Conservation (phyloP, 768 basidiomycete species). For the Russula griseocarnosa region DNA sequence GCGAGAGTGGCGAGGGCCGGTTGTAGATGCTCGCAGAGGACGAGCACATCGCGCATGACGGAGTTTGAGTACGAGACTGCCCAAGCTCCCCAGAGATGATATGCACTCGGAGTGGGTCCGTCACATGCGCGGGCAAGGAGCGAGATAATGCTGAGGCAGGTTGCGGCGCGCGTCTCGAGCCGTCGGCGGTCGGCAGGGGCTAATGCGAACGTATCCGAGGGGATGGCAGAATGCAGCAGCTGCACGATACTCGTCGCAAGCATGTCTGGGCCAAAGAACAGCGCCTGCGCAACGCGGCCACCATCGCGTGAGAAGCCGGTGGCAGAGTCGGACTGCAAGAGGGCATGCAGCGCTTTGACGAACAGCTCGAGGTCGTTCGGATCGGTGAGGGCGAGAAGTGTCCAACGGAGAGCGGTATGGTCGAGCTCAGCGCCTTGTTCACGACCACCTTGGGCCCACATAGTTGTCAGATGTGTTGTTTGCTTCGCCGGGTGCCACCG, state of each 20-base stretch:
- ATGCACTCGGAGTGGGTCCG: neutral
- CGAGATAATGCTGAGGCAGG: conserved; percentile 7
- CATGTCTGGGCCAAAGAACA: conserved; percentile 19
- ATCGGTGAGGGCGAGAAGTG: conserved; percentile 12
- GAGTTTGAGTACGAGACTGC: conserved; percentile 10
- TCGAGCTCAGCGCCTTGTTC: conserved; percentile 15
- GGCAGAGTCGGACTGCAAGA: conserved; percentile 13
- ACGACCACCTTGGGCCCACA: conserved; percentile 2
- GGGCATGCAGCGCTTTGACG: conserved; percentile 8
- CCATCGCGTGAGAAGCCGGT: neutral
- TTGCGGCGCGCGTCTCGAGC: conserved; percentile 9
- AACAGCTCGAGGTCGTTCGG: conserved; percentile 17
- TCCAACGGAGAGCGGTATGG: conserved; percentile 23
- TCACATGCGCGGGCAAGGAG: conserved; percentile 14
- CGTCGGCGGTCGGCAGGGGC: neutral
- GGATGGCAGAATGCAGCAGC: conserved; percentile 12
- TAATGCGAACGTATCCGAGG: conserved; percentile 1
- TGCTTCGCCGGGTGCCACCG: conserved; percentile 1
- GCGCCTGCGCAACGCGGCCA: conserved; percentile 1
- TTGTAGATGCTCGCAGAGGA: neutral
- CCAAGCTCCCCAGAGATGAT: conserved; percentile 10
- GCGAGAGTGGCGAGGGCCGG: conserved; percentile 3
- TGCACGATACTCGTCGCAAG: conserved; percentile 7
- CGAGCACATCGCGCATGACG: conserved; percentile 9
- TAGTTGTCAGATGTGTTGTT: conserved; percentile 3